phyloP scores from a whole-genome alignment of 495 filamentous ascomycete genomes.

The Neurospora sp. region DNA sequence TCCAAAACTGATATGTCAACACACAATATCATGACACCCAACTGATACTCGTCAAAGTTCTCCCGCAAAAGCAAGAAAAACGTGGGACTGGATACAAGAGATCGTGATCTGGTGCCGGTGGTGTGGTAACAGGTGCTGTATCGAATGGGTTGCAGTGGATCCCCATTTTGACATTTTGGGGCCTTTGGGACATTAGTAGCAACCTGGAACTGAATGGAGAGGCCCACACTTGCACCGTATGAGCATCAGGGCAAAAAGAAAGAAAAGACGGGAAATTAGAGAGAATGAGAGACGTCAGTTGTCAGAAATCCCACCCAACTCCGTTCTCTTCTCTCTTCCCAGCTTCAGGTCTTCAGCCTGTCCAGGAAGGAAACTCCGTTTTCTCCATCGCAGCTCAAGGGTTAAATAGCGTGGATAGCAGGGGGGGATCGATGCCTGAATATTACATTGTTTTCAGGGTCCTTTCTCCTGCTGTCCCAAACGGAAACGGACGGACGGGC shows the following conservation, averaged over 20 bases:
- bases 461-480: not conserved
- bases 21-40: not conserved
- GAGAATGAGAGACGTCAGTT: not conserved
- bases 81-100: not conserved
- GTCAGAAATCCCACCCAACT: not conserved
- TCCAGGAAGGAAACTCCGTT: not conserved
- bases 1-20: not conserved
- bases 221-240: not conserved
- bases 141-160: not conserved
- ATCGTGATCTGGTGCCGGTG: not conserved
- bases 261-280: not conserved
- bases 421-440: not conserved
- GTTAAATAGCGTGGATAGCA: not conserved
- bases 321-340: not conserved
- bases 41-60: not conserved
- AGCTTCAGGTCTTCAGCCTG: not conserved
- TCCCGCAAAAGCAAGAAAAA: not conserved
- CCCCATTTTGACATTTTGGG: not conserved
- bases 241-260: not conserved
- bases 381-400: too few relatives aligned
- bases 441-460: not conserved
- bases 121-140: not conserved
- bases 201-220: too few relatives aligned
- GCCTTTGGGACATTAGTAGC: not conserved
- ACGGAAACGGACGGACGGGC: not conserved